These are phyloP conservation scores for Pichia inconspicua DNA, from an alignment of 1,139 yeast species.

Conservation along the genomic window DNA sequence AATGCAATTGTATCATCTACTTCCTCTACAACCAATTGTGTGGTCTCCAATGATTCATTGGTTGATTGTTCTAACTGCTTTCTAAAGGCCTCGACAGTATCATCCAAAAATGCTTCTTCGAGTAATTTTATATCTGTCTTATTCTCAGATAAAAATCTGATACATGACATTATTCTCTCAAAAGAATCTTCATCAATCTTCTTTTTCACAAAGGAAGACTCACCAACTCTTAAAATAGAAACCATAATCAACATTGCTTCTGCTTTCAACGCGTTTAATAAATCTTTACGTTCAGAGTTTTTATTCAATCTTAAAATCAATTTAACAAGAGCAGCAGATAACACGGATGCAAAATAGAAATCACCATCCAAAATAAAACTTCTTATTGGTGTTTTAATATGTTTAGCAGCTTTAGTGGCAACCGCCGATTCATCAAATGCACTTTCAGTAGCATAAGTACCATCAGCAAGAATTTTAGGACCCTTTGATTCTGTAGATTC, in stretches of 20 bases:
- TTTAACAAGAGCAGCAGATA: conserved; percentile 84
- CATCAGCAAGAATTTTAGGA: conserved; percentile 91
- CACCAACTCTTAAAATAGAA: conserved; percentile 84
- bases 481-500: conserved; percentile 37
- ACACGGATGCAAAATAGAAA: conserved; percentile 81
- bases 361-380: conserved; percentile 79
- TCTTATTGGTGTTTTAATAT: conserved; percentile 63
- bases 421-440: conserved; percentile 44
- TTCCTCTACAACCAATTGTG: conserved; percentile 65
- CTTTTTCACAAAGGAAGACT: conserved; percentile 63
- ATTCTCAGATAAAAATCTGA: conserved; percentile 62
- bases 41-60: conserved; percentile 53
- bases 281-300: conserved; percentile 44
- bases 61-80: conserved; percentile 37
- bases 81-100: conserved; percentile 78
- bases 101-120: conserved; percentile 74
- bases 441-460: conserved; percentile 95
- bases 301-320: conserved; percentile 72
- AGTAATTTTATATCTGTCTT: conserved; percentile 39
- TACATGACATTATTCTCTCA: conserved; percentile 81
- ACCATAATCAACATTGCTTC: conserved; percentile 93
- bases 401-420: conserved; percentile 27
- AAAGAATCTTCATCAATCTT: conserved; percentile 92
- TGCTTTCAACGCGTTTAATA: conserved; percentile 80
- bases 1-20: conserved; percentile 77